phyloP scores from a whole-genome alignment of 495 filamentous ascomycete genomes.

The Neurospora sp. region DNA sequence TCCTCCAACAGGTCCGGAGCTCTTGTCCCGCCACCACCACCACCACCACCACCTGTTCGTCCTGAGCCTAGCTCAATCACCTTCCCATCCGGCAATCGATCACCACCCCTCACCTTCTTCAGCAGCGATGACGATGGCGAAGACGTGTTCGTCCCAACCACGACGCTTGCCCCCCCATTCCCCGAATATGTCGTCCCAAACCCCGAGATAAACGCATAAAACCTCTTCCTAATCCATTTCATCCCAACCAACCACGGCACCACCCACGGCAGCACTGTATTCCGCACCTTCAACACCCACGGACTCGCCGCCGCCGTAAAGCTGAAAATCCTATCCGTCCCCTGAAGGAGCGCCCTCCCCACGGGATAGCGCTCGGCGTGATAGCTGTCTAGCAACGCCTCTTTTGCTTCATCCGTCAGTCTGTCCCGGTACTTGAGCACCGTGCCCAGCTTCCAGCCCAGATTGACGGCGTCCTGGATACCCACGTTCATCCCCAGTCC shows the following conservation, averaged over 20 bases:
- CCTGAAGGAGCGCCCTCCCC: constrained; percentile 23
- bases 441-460: constrained; percentile 45
- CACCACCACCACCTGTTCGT: neutral
- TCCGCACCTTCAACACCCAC: constrained; percentile 20
- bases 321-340: constrained; percentile 27
- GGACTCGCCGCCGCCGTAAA: constrained; percentile 24
- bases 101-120: constrained; percentile 22
- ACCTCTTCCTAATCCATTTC: constrained; percentile 2
- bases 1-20: neutral
- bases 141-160: neutral
- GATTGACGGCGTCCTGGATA: constrained; percentile 48
- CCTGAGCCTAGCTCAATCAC: neutral
- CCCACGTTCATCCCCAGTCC: constrained; percentile 55
- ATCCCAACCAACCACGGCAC: constrained; percentile 23
- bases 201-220: constrained; percentile 28
- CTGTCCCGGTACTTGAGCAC: constrained; percentile 13
- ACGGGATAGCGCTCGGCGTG: constrained; percentile 28
- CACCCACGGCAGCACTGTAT: constrained; percentile 23
- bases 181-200: constrained; percentile 22
- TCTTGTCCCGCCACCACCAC: neutral
- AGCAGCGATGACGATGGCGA: neutral
- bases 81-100: constrained; percentile 24
- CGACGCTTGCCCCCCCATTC: constrained; percentile 1
- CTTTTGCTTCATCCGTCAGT: constrained; percentile 3
- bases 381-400: constrained; percentile 27